Evolutionary conservation across 2,329 filamentous ascomycete genomes (phyloP), one percentile per base, ranked within the genome.

Genomic region (Coniochaeta ligniaria): DNA sequence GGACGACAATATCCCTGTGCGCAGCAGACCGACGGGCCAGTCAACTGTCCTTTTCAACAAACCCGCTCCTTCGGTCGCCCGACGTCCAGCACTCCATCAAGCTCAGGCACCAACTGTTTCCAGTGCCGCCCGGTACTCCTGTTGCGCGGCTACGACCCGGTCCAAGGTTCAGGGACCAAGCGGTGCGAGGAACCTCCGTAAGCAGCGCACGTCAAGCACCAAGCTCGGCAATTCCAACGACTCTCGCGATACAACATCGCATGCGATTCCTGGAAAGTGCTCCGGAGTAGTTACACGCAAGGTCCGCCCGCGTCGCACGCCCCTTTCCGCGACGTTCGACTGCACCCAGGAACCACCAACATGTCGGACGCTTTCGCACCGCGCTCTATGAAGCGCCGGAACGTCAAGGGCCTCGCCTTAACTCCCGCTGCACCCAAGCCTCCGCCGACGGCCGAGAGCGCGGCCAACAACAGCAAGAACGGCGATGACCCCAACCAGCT

Each of bases 331-430:
- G 22, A 16, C 16, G 47, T 52, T 9, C 24, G 47, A 28, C 47
- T 52, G 2, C 47, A 52, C 11, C 20, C 20, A 35, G 16, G 6
- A 36, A 64, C 67, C 73, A 74, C 35, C 6, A 36, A 66, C 72
- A 88, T 88, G 86, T 81, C 82, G 68, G 85, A 87, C 70, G 71
- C 77, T 36, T 87, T 87, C 67, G 83, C 83, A 64, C 83, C 83
- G 76, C 84, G 85, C 76, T 96, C 95, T 63, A 90, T 99, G 88
- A 98, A 97, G 87, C 89, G 94, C 82, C 97, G 98, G 85, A 99
- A 99, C 74, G 90, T 96, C 76, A 98, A 98, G 80, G 94, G 93
- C 41, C 88, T 99, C 58, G 93, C 92, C 66, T 82, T 99, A 72
- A 93, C 86, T 70, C 87, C 91, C 57, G 87, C 89, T 26, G 83